These are phyloP conservation scores for Trichosporon asahii DNA, from an alignment of 1,284 basidiomycete genomes.

Conservation along the genomic window DNA sequence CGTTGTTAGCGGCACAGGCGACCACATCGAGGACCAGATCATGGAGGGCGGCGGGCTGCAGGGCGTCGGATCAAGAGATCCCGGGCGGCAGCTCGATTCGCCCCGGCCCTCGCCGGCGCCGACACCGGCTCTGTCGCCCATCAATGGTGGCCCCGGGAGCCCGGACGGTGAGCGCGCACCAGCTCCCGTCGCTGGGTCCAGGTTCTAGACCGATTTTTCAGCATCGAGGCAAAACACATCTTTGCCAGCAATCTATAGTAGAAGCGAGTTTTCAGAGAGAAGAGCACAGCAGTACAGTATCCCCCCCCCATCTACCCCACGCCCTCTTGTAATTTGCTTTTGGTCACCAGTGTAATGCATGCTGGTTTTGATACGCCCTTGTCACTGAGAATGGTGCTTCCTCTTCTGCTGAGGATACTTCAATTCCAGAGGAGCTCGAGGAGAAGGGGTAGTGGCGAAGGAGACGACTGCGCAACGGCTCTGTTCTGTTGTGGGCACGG, in stretches of 20 bases:
- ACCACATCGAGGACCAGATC: slow-evolving; percentile 51
- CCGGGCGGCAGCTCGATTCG: slow-evolving; percentile 18
- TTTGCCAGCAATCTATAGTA: neutral
- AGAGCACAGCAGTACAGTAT: neutral
- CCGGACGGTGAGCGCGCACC: no score
- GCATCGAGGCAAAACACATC: neutral
- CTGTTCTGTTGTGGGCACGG: neutral
- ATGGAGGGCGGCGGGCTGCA: slow-evolving; percentile 52
- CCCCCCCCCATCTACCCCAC: no score
- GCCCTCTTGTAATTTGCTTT: neutral
- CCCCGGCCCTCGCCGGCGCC: neutral
- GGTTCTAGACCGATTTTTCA: no score
- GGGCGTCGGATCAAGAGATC: slow-evolving; percentile 36
- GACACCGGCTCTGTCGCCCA: neutral
- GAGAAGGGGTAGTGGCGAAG: no score
- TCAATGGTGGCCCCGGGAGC: neutral
- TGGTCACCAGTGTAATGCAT: neutral
- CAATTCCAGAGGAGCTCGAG: no score
- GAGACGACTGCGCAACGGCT: neutral
- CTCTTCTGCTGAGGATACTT: no score
- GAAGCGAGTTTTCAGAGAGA: neutral
- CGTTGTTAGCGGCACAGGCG: slow-evolving; percentile 42
- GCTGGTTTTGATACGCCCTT: neutral
- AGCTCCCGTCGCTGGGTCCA: no score
- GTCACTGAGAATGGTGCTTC: no score